Percentiles rank a stretch among this genome's conserved stretches.
These are phyloP conservation scores for Colletotrichum sp. DNA, from an alignment of 2,329 filamentous ascomycete genomes.

Conservation along the genomic window DNA sequence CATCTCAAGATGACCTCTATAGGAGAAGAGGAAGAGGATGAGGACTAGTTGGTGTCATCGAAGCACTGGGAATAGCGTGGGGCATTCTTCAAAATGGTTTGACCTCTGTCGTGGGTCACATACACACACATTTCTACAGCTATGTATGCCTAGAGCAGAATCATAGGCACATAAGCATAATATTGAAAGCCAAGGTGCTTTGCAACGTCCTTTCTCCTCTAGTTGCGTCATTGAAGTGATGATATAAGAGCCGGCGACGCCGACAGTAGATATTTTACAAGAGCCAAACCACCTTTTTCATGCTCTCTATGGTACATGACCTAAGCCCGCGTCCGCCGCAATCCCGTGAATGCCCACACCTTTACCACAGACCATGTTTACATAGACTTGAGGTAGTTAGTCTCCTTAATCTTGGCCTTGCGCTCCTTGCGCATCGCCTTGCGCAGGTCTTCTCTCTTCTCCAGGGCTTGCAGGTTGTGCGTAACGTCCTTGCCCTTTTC, in stretches of 20 bases:
- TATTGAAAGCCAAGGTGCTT: neutral
- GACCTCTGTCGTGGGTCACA: neutral
- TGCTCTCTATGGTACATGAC: conserved; percentile 16
- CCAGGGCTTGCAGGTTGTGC: conserved; percentile 51
- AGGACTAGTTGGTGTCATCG: neutral
- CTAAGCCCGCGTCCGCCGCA: neutral
- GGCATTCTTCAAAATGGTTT: neutral
- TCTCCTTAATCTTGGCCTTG: conserved; percentile 80
- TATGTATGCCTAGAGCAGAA: neutral
- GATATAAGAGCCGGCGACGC: conserved; percentile 2
- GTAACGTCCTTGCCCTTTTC: conserved; percentile 45
- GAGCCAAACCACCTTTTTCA: neutral
- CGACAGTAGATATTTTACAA: conserved; percentile 19
- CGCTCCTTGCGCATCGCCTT: conserved; percentile 77
- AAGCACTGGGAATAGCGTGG: neutral
- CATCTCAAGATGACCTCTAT: conserved; percentile 50
- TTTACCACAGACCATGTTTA: conserved; percentile 34
- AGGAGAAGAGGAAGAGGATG: conserved; percentile 29
- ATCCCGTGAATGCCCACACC: neutral
- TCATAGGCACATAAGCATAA: neutral
- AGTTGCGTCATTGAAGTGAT: neutral
- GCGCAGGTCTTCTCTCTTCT: conserved; percentile 66
- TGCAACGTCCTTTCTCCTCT: neutral
- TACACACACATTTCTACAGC: neutral
- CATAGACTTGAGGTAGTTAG: conserved; percentile 86